Evolutionary conservation across 2,329 filamentous ascomycete genomes (phyloP).

Genomic region (Alternaria sp.): DNA sequence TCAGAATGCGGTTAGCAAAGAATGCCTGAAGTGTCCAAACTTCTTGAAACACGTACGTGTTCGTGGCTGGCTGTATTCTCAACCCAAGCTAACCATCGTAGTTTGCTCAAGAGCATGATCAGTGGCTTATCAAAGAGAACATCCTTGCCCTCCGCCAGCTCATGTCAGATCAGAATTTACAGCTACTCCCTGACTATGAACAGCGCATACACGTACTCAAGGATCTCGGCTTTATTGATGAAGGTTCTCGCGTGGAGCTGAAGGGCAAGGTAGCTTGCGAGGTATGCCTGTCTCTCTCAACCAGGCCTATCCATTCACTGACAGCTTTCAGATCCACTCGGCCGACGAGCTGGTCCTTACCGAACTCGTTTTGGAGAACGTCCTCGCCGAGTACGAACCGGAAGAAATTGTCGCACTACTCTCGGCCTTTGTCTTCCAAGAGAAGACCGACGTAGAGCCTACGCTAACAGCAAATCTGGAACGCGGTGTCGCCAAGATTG

Average conservation of each 20-base stretch:
- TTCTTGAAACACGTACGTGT: constrained; percentile 88
- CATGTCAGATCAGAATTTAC: constrained; percentile 95
- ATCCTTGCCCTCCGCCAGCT: constrained; percentile 86
- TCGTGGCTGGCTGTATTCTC: neutral
- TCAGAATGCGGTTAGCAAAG: constrained; percentile 67
- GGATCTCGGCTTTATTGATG: constrained; percentile 91
- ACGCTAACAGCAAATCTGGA: constrained; percentile 83
- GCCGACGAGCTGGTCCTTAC: constrained; percentile 96
- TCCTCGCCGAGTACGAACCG: constrained; percentile 92
- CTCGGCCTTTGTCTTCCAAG: constrained; percentile 96
- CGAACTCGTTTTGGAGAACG: constrained; percentile 94
- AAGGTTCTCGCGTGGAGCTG: constrained; percentile 84
- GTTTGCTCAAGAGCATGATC: constrained; percentile 96
- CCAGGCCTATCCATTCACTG: constrained; percentile 10
- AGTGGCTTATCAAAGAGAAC: constrained; percentile 95
- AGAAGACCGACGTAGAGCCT: constrained; percentile 86
- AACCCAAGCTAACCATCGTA: constrained; percentile 47
- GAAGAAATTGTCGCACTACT: constrained; percentile 95
- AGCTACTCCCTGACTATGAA: constrained; percentile 94
- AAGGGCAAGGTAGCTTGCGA: constrained; percentile 99
- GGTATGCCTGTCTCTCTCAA: constrained; percentile 46
- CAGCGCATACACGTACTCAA: constrained; percentile 91
- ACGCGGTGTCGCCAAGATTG: constrained; percentile 82
- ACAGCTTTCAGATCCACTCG: constrained; percentile 74
- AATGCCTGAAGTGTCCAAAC: constrained; percentile 73